phyloP scores from a whole-genome alignment of 306 rosid genomes.

The Gleditsia sinensis region DNA sequence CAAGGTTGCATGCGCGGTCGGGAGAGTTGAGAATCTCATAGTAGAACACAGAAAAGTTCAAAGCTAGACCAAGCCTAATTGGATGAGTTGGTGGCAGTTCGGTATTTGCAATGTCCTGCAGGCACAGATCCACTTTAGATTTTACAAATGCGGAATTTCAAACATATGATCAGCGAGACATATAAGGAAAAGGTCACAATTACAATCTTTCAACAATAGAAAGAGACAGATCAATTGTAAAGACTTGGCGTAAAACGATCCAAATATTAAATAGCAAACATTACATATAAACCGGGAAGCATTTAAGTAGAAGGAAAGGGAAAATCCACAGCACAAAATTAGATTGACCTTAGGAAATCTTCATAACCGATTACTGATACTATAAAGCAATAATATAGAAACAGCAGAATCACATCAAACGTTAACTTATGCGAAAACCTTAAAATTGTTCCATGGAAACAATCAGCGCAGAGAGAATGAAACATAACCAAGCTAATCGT shows the following conservation, averaged over 20 bases:
- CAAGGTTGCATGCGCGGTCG: conserved; percentile 98
- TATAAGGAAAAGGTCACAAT: background rate
- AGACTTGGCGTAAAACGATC: background rate
- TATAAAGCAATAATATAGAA: background rate
- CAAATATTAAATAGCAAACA: background rate
- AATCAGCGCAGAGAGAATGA: background rate
- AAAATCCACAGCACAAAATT: background rate
- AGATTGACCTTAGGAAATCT: background rate
- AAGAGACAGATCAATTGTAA: background rate
- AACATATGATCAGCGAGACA: background rate
- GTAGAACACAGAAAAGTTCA: conserved; percentile 93
- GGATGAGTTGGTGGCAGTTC: conserved; percentile 97
- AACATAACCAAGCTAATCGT: background rate
- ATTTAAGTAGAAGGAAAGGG: background rate
- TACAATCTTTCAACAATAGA: background rate
- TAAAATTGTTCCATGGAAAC: background rate
- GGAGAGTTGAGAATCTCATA: conserved; percentile 98
- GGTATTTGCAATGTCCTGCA: conserved; percentile 87
- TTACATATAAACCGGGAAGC: background rate
- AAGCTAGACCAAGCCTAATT: conserved; percentile 95
- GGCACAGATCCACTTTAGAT: background rate
- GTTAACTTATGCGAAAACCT: background rate
- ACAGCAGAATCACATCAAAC: background rate
- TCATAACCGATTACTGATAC: background rate
- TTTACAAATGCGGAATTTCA: background rate